Conservation (phyloP, 495 filamentous ascomycete species). For the Staphylotrichum longicolle region DNA sequence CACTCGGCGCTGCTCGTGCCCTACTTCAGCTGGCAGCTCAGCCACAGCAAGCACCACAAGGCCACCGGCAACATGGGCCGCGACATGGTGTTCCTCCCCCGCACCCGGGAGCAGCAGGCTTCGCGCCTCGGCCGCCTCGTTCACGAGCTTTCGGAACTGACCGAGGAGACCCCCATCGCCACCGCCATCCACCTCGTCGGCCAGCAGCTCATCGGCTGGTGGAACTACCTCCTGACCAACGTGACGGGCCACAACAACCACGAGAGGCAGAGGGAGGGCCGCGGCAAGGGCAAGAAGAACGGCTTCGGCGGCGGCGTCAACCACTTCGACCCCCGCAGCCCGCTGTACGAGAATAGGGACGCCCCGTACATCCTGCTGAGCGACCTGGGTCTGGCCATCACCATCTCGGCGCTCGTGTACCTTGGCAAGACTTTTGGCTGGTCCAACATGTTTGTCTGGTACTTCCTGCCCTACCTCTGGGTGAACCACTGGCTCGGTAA, state of each 20-base stretch:
- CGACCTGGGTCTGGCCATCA: slow-evolving; percentile 72
- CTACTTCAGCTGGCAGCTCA: slow-evolving; percentile 93
- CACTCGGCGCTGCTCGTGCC: slow-evolving; percentile 81
- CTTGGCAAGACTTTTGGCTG: slow-evolving; percentile 73
- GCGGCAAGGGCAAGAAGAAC: slow-evolving; percentile 85
- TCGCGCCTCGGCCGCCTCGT: slow-evolving; percentile 63
- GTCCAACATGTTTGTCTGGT: slow-evolving; percentile 87
- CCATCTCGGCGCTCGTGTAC: slow-evolving; percentile 52
- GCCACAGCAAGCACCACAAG: slow-evolving; percentile 93
- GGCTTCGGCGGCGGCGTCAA: slow-evolving; percentile 79
- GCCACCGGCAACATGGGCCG: slow-evolving; percentile 92
- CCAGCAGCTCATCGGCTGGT: slow-evolving; percentile 92
- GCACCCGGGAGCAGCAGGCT: slow-evolving; percentile 74
- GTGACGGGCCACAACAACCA: slow-evolving; percentile 95
- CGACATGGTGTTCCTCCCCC: slow-evolving; percentile 96
- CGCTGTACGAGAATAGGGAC: slow-evolving; percentile 89
- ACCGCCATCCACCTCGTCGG: slow-evolving; percentile 68
- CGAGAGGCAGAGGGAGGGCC: slow-evolving; percentile 75
- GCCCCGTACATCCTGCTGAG: slow-evolving; percentile 76
- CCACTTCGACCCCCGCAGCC: slow-evolving; percentile 87
- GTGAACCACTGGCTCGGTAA: slow-evolving; percentile 96
- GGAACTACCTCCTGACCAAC: slow-evolving; percentile 79
- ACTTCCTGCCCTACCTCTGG: slow-evolving; percentile 92
- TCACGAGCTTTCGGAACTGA: slow-evolving; percentile 80
- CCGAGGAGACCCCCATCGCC: slow-evolving; percentile 89